These are phyloP conservation scores for Verticillium albo-atrum DNA, from an alignment of 2,329 filamentous ascomycete genomes.

Conservation along the genomic window DNA sequence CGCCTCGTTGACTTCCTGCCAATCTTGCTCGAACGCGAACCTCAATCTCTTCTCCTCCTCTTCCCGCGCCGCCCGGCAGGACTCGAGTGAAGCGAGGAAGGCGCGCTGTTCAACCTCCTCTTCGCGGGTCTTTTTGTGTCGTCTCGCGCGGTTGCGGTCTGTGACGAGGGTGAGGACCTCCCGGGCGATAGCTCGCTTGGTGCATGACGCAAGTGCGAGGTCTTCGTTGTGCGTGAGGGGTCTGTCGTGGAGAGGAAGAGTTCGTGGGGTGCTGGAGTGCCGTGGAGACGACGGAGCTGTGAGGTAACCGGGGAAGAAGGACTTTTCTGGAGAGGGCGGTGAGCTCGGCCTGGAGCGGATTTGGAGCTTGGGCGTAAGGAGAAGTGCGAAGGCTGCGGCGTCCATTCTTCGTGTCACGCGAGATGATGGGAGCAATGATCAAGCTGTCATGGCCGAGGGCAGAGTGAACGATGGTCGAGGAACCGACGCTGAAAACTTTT, in stretches of 20 bases:
- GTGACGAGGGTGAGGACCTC: not conserved
- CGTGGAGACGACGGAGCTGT: not conserved
- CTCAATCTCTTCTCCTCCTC: not conserved
- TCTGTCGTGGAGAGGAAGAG: not conserved
- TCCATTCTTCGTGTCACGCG: not conserved
- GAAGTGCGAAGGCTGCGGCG: not conserved
- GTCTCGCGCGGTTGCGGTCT: not conserved
- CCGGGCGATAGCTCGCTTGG: not conserved
- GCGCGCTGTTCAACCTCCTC: not conserved
- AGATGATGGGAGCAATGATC: not conserved
- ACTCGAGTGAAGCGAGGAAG: not conserved
- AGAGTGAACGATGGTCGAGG: not conserved
- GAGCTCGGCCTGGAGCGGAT: not conserved
- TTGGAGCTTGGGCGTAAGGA: not conserved
- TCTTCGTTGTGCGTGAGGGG: not conserved
- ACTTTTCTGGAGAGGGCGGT: not conserved
- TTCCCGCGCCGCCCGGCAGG: not conserved
- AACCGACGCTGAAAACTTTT: too few relatives aligned
- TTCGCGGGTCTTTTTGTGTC: not conserved
- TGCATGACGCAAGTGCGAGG: not conserved
- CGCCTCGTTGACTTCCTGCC: not conserved
- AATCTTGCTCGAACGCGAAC: not conserved
- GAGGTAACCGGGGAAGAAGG: not conserved
- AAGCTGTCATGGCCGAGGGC: not conserved
- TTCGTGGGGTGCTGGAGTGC: not conserved